phyloP scores from a whole-genome alignment of 1,284 basidiomycete species.

The Irpex sp. region DNA sequence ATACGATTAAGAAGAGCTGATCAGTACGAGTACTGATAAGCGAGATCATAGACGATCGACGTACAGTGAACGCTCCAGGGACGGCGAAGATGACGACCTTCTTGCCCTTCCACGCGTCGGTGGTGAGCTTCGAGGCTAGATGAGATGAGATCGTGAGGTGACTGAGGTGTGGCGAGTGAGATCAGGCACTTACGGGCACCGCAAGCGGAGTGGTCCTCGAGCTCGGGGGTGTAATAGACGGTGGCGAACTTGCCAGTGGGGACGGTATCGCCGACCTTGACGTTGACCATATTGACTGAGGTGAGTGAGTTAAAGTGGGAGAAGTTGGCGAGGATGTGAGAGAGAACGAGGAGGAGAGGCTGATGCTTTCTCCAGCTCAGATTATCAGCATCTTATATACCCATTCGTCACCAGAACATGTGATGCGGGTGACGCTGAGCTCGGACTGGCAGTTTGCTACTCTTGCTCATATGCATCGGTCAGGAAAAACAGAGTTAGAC shows the following conservation, averaged over 20 bases:
- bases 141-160: slow-evolving; percentile 1
- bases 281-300: slow-evolving; percentile 12
- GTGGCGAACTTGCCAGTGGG: slow-evolving; percentile 59
- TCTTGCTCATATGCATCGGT: no score
- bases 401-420: not conserved
- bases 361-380: not conserved
- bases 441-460: no score
- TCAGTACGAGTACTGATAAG: not conserved
- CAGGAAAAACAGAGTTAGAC: not conserved
- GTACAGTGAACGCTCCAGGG: slow-evolving; percentile 75
- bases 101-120: slow-evolving; percentile 76
- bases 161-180: not conserved
- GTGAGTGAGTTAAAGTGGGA: not conserved
- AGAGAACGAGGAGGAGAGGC: not conserved
- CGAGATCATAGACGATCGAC: slow-evolving; percentile 17
- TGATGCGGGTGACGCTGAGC: not conserved
- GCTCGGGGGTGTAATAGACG: slow-evolving; percentile 59
- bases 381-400: not conserved
- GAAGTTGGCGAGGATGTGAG: not conserved
- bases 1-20: not conserved
- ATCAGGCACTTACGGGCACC: slow-evolving; percentile 47
- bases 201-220: slow-evolving; percentile 61
- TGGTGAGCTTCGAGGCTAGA: slow-evolving; percentile 46
- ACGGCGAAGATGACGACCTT: slow-evolving; percentile 77
- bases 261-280: slow-evolving; percentile 63